A percentile compares a stretch with the other conserved stretches of the same genome.
phyloP scores from a whole-genome alignment of 2,329 filamentous ascomycete species.

The Nannizziopsis barbatae region DNA sequence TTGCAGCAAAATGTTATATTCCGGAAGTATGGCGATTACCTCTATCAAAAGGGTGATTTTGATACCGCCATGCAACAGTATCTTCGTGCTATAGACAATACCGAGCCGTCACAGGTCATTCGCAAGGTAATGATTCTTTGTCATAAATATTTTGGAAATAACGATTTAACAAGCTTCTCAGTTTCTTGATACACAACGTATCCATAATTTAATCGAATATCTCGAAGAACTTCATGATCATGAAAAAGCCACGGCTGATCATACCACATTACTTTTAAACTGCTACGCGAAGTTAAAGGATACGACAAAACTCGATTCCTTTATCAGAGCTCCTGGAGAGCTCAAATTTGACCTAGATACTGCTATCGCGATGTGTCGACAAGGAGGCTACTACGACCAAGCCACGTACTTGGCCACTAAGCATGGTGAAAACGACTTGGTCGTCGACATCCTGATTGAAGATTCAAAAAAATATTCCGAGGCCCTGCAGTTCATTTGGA shows the following conservation, averaged over 20 bases:
- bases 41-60: constrained; percentile 92
- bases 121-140: constrained; percentile 66
- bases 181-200: constrained; percentile 93
- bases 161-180: constrained; percentile 26
- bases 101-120: constrained; percentile 91
- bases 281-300: constrained; percentile 98
- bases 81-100: constrained; percentile 87
- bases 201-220: constrained; percentile 95
- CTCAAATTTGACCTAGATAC: constrained; percentile 95
- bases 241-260: constrained; percentile 82
- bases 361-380: constrained; percentile 91
- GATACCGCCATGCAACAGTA: constrained; percentile 99
- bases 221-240: constrained; percentile 93
- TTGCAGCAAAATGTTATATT: constrained; percentile 85
- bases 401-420: constrained; percentile 91
- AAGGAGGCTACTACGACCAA: constrained; percentile 94
- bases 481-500: constrained; percentile 83
- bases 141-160: background rate
- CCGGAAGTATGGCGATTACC: constrained; percentile 81
- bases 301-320: constrained; percentile 87
- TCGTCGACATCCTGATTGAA: constrained; percentile 91
- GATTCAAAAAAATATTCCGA: constrained; percentile 85
- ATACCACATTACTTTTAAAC: constrained; percentile 87
- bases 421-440: constrained; percentile 83
- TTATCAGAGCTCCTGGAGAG: constrained; percentile 90